phyloP scores from a whole-genome alignment of 768 basidiomycete genomes.

The Omphalotus guepiniiformis region DNA sequence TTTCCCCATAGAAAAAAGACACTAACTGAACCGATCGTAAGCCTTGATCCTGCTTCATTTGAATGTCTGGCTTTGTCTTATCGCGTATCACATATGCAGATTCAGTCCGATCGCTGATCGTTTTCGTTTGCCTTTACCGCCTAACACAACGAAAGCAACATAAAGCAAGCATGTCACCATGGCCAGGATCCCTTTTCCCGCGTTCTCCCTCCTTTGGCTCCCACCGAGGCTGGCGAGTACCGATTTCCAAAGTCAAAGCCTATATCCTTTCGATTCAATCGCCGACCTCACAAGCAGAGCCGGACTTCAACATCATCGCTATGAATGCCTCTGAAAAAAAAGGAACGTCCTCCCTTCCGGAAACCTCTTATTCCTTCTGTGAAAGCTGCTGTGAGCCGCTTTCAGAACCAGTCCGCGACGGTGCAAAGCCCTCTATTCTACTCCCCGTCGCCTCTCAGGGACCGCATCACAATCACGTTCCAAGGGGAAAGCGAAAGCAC shows the following conservation, averaged over 20 bases:
- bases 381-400: constrained; percentile 45
- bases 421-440: constrained; percentile 46
- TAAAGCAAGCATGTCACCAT: constrained; percentile 55
- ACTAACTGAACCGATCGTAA: too few species aligned
- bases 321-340: constrained; percentile 15
- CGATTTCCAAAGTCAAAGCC: constrained; percentile 38
- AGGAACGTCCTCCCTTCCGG: constrained; percentile 31
- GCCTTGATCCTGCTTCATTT: background rate
- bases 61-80: background rate
- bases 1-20: too few species aligned
- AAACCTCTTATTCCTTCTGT: constrained; percentile 36
- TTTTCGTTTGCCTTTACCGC: constrained; percentile 23
- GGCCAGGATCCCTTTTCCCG: constrained; percentile 76
- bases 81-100: background rate
- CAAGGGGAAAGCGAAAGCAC: constrained; percentile 26
- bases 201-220: constrained; percentile 66
- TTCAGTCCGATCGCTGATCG: background rate
- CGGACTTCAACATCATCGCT: constrained; percentile 12
- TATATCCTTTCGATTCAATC: background rate
- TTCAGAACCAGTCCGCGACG: constrained; percentile 36
- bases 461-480: constrained; percentile 21
- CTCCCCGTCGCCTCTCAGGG: constrained; percentile 47
- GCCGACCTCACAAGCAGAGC: too few species aligned
- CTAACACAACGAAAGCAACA: constrained; percentile 22
- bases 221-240: constrained; percentile 25